These are phyloP conservation scores for Amborella trichopoda DNA, from an alignment of 164 flowering plant species.

Conservation along the genomic window DNA sequence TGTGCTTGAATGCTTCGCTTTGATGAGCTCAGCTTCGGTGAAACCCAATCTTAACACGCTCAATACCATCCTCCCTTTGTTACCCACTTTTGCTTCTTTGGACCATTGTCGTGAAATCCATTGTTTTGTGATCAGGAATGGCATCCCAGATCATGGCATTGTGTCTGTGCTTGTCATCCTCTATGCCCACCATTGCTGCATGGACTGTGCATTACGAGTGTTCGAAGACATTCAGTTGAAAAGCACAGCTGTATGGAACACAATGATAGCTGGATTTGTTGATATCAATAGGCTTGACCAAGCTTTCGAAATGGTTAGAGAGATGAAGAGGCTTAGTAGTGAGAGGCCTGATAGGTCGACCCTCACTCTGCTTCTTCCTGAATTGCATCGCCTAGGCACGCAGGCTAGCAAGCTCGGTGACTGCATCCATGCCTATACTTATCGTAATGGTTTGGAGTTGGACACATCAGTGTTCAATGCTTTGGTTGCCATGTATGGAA, in stretches of 20 bases:
- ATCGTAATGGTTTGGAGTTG: constrained; percentile 15
- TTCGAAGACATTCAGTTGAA: constrained; percentile 6
- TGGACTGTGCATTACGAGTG: constrained; percentile 8
- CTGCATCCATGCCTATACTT: constrained; percentile 21
- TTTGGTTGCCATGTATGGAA: constrained; percentile 17
- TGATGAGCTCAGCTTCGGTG: neutral
- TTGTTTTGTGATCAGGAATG: constrained; percentile 9
- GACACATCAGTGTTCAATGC: constrained; percentile 17
- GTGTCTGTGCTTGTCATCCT: constrained; percentile 9
- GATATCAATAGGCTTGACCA: constrained; percentile 5
- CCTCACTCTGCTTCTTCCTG: constrained; percentile 19
- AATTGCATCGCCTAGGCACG: constrained; percentile 8
- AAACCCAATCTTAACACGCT: constrained; percentile 16
- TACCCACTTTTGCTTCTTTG: constrained; percentile 4
- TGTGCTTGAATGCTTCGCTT: constrained; percentile 14
- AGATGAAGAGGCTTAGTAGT: constrained; percentile 7
- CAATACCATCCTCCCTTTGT: constrained; percentile 12
- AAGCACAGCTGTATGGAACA: constrained; percentile 12
- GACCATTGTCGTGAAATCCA: constrained; percentile 15
- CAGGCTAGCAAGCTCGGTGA: constrained; percentile 9
- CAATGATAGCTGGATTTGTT: constrained; percentile 18
- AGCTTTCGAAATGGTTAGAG: constrained; percentile 13
- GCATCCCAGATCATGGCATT: constrained; percentile 10
- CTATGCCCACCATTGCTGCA: constrained; percentile 11
- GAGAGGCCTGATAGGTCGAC: constrained; percentile 12